These are phyloP conservation scores for Naganishia antarctica DNA, from an alignment of 768 basidiomycete genomes.

Conservation along the genomic window DNA sequence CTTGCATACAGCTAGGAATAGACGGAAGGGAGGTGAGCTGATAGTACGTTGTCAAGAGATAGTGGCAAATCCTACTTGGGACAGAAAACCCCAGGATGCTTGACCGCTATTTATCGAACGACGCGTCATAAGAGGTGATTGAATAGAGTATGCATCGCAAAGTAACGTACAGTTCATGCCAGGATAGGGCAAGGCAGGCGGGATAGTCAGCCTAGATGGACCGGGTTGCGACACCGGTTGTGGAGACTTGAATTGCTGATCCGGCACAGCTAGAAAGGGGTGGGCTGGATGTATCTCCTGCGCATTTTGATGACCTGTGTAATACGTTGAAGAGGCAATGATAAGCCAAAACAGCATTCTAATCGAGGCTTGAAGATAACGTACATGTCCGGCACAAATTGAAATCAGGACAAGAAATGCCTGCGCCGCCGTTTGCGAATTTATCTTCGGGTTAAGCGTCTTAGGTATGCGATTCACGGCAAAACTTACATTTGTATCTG, in stretches of 20 bases:
- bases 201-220: no score
- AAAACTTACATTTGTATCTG: slow-evolving; percentile 68
- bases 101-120: slow-evolving; percentile 57
- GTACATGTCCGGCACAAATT: slow-evolving; percentile 73
- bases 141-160: background rate
- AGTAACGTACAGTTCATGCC: background rate
- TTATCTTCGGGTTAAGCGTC: no score
- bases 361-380: slow-evolving; percentile 23
- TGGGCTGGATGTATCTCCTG: slow-evolving; percentile 88
- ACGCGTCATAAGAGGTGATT: background rate
- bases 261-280: slow-evolving; percentile 75
- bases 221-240: background rate
- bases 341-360: background rate
- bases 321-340: background rate
- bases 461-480: background rate
- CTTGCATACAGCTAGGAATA: slow-evolving; percentile 66
- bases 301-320: slow-evolving; percentile 61
- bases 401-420: slow-evolving; percentile 68
- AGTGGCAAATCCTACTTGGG: slow-evolving; percentile 61
- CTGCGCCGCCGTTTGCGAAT: slow-evolving; percentile 24
- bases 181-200: background rate
- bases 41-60: background rate
- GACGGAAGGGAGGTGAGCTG: slow-evolving; percentile 12
- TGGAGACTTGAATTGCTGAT: no score
- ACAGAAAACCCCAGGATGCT: slow-evolving; percentile 77